Evolutionary conservation across 1,139 yeast species (phyloP), one percentile per base, ranked within the genome.

Genomic region (Geotrichum siamense): DNA sequence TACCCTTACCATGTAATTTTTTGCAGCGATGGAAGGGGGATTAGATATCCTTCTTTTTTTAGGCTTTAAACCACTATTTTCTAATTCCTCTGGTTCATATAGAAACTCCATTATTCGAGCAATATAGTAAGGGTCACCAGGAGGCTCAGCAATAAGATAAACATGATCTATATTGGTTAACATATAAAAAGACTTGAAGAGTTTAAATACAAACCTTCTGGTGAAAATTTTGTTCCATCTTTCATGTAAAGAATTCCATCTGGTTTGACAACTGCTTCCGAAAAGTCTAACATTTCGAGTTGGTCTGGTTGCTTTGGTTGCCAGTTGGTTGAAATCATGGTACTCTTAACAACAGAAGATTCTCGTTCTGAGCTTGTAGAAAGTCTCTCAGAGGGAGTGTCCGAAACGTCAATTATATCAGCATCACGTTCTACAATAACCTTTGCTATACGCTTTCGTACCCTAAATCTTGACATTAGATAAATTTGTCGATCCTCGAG

Each of bases 121-220:
- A 38, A 91, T 76, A 57, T 85, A 87, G 65, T 84, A 89, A 0
- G 97, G 96, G 55, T 89, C 97, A 1, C 95, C 94, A 0, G 96
- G 91, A 0, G 96, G 96, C 60, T 86, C 96, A 51, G 94, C 79
- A 21, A 87, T 72, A 77, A 91, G 79, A 60, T 84, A 89, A 4
- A 89, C 82, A 52, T 73, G 80, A 47, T 89, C 95, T 62, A 38
- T 20, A 33, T 17, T 9, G 34, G 23, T 30, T 25, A 30, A 20
- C 19, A 21, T 23, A 32, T 30, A 20, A 19, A 19, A 10, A 30
- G 39, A 17, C 36, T 32, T 16, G 26, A 26, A 16, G 35, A 15
- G 15, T 26, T 23, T n/a, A 26, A 23, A 20, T 9, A 39, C 57
- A 29, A 50, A 61, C 65, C 65, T 31, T 65, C 66, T 13, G 61